Percentiles rank a stretch among this genome's conserved stretches.
Conservation (phyloP, 306 rosid species). For the Citrullus amarus region DNA sequence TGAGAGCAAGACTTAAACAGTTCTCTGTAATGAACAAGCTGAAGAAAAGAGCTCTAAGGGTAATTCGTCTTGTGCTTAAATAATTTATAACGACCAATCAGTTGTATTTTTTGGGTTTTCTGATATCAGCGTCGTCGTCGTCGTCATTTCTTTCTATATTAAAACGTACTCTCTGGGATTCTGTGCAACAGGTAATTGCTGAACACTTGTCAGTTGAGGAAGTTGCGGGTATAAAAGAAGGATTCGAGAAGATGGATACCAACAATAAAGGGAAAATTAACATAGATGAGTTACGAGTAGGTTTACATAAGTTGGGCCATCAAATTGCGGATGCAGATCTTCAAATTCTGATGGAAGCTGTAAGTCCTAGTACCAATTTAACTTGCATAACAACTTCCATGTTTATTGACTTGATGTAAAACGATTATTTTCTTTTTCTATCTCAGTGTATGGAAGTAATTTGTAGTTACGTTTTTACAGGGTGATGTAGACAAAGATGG, state of each 20-base stretch:
- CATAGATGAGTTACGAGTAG: slow-evolving; percentile 67
- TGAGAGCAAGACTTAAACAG: slow-evolving; percentile 85
- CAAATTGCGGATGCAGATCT: slow-evolving; percentile 58
- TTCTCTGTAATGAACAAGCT: slow-evolving; percentile 98
- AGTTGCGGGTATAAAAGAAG: slow-evolving; percentile 81
- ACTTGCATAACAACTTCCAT: not conserved
- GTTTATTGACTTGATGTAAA: not conserved
- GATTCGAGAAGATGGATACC: slow-evolving; percentile 68
- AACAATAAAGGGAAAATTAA: slow-evolving; percentile 58
- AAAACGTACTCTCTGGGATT: not conserved
- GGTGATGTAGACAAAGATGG: slow-evolving; percentile 89
- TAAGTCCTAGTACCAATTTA: slow-evolving; percentile 32
- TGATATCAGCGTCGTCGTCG: not conserved
- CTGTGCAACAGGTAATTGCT: slow-evolving; percentile 66
- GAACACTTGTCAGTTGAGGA: slow-evolving; percentile 88
- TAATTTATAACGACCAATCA: not conserved
- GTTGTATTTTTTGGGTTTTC: not conserved
- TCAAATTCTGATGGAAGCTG: slow-evolving; percentile 87
- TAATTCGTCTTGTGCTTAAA: slow-evolving; percentile 22
- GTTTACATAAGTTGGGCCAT: slow-evolving; percentile 85
- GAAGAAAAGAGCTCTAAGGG: slow-evolving; percentile 94
- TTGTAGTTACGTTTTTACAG: slow-evolving; percentile 31
- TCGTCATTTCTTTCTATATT: not conserved
- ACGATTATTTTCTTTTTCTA: not conserved
- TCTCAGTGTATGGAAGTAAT: slow-evolving; percentile 15